Conservation (phyloP, 179 eudicot genomes). For the Silene noctiflora region DNA sequence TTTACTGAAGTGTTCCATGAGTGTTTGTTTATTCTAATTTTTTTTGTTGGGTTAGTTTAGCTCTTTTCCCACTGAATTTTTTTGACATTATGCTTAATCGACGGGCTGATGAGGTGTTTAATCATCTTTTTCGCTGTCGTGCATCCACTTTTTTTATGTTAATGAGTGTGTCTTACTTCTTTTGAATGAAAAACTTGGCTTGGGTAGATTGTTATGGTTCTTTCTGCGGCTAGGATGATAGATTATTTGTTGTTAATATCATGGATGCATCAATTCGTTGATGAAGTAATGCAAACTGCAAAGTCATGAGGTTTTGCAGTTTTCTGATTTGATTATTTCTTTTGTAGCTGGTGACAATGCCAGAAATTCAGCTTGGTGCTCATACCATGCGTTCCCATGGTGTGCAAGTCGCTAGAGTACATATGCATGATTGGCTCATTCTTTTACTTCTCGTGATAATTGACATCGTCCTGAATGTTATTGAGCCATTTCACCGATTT, state of each 20-base stretch:
- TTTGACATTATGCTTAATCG: background rate
- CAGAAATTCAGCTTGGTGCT: conserved; percentile 59
- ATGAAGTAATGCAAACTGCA: background rate
- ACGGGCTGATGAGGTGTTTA: background rate
- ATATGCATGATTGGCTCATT: conserved; percentile 91
- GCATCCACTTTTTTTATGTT: background rate
- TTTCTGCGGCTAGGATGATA: background rate
- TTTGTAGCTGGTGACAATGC: conserved; percentile 53
- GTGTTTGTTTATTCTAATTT: background rate
- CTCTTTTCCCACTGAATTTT: background rate
- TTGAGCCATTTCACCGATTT: conserved; percentile 91
- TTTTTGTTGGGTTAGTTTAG: background rate
- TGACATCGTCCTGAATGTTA: conserved; percentile 64
- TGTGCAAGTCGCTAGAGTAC: conserved; percentile 63
- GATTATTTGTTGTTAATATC: background rate
- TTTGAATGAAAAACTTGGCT: too few species aligned
- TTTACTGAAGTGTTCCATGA: background rate
- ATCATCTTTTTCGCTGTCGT: background rate
- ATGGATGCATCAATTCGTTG: conserved; percentile 2
- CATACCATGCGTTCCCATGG: conserved; percentile 88
- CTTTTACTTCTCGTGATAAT: conserved; percentile 68
- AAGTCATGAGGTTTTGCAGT: conserved; percentile 7
- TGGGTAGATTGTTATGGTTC: too few species aligned
- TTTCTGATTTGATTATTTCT: conserved; percentile 16
- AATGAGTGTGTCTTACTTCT: too few species aligned